Percentiles rank a stretch among this genome's conserved stretches.
Evolutionary conservation across 345 rosid genomes (phyloP).

Genomic region (Acer negundo): DNA sequence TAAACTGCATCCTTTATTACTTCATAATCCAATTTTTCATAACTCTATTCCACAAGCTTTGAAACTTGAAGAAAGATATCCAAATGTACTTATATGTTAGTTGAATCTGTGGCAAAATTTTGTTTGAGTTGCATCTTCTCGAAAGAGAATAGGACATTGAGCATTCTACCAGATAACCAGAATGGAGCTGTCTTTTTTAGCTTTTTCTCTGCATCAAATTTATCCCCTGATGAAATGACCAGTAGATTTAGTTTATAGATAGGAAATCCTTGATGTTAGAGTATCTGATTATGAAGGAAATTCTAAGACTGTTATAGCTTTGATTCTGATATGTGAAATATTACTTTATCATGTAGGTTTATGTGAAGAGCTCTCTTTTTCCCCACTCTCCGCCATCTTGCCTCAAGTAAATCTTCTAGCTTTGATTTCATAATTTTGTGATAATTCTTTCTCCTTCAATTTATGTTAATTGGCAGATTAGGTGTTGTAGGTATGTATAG

Average conservation of each 20-base stretch:
- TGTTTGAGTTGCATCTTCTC: not conserved
- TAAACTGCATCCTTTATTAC: not conserved
- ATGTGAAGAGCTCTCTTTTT: conserved; percentile 67
- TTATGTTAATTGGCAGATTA: not conserved
- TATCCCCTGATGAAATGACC: not conserved
- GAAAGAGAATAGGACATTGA: not conserved
- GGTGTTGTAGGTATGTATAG: not conserved
- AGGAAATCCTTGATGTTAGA: not conserved
- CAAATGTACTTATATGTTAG: not conserved
- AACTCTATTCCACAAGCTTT: not conserved
- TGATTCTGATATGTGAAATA: conserved; percentile 14
- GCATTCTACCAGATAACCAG: not conserved
- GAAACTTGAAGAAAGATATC: not conserved
- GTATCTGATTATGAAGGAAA: not conserved
- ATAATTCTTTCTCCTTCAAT: not conserved
- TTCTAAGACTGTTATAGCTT: not conserved
- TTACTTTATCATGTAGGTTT: conserved; percentile 48
- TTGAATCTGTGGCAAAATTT: not conserved
- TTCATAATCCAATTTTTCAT: not conserved
- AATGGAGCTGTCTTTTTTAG: not conserved
- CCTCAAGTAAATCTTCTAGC: conserved; percentile 57
- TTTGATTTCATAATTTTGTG: not conserved
- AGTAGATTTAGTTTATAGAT: not conserved
- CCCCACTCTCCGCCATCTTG: conserved; percentile 87
- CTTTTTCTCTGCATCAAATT: not conserved